phyloP scores from a whole-genome alignment of 2,329 filamentous ascomycete species.

The Leptographium procerum region DNA sequence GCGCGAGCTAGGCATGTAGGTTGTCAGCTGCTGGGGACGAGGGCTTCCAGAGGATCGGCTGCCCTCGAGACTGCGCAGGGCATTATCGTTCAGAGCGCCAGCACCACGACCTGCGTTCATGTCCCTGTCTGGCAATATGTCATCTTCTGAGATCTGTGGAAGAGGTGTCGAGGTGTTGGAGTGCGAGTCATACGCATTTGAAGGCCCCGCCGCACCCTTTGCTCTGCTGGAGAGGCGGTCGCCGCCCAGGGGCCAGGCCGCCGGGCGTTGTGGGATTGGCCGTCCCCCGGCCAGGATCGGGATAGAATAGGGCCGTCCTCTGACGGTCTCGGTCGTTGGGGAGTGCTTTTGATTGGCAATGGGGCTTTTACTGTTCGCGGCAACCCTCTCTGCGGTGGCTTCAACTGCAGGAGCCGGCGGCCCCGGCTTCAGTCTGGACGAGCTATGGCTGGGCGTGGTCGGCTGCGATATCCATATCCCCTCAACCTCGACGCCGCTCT shows the following conservation, averaged over 20 bases:
- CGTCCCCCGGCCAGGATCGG: background rate
- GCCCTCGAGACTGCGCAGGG: slow-evolving; percentile 16
- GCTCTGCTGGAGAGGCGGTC: background rate
- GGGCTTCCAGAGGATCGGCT: slow-evolving; percentile 6
- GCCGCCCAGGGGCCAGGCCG: background rate
- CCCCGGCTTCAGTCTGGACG: slow-evolving; percentile 11
- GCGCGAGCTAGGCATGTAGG: slow-evolving; percentile 10
- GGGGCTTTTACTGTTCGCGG: background rate
- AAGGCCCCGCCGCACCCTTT: background rate
- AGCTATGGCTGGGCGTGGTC: slow-evolving; percentile 23
- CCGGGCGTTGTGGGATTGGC: background rate
- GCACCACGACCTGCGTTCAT: background rate
- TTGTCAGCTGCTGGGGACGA: background rate
- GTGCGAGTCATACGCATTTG: slow-evolving; percentile 1
- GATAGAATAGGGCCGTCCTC: background rate
- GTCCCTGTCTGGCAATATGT: background rate
- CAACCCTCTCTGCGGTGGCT: slow-evolving; percentile 1
- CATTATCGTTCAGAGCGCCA: slow-evolving; percentile 16
- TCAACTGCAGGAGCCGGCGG: background rate
- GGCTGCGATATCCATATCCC: slow-evolving; percentile 66
- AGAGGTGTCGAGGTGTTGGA: slow-evolving; percentile 9
- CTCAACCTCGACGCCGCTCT: slow-evolving; percentile 72
- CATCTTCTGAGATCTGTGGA: slow-evolving; percentile 12
- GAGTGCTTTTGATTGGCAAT: background rate
- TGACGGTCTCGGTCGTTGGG: background rate